These are phyloP conservation scores for Aspergillus pseudoglaucus DNA, from an alignment of 2,329 filamentous ascomycete genomes.

Conservation along the genomic window DNA sequence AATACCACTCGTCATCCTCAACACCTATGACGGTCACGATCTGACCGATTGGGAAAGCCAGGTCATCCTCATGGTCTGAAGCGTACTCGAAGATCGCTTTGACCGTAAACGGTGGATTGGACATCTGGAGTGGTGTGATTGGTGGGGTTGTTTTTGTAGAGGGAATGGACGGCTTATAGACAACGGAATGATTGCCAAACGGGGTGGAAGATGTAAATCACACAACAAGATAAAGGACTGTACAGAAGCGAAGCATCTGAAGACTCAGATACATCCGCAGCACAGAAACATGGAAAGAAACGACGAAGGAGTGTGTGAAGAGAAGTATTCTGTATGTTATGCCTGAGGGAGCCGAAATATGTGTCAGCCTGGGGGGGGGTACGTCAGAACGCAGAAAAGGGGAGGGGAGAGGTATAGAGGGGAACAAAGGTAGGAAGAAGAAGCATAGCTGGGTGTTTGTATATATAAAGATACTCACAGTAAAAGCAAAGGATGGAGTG, in stretches of 20 bases:
- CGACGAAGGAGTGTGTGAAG: constrained; percentile 14
- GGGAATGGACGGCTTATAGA: constrained; percentile 13
- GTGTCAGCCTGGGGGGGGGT: constrained; percentile 23
- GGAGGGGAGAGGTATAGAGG: constrained; percentile 9
- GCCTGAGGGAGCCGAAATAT: constrained; percentile 8
- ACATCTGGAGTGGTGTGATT: constrained; percentile 50
- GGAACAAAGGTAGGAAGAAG: constrained; percentile 5
- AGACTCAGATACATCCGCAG: constrained; percentile 13
- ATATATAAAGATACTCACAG: neutral
- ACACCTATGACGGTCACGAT: constrained; percentile 89
- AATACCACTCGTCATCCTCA: constrained; percentile 92
- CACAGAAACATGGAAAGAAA: constrained; percentile 10
- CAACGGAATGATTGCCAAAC: constrained; percentile 8
- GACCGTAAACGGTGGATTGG: constrained; percentile 74
- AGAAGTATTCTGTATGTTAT: too few relatives aligned
- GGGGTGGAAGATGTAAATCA: constrained; percentile 1
- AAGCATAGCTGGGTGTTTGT: neutral
- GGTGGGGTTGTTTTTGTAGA: constrained; percentile 21
- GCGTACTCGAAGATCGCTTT: constrained; percentile 92
- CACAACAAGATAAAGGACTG: neutral
- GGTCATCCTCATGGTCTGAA: constrained; percentile 89
- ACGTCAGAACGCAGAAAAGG: constrained; percentile 20
- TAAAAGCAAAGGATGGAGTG: neutral
- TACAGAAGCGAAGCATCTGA: constrained; percentile 14
- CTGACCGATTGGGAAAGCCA: constrained; percentile 77